Evolutionary conservation across 208 protist genomes (phyloP).

Genomic region (Wallacemonas sp.): DNA sequence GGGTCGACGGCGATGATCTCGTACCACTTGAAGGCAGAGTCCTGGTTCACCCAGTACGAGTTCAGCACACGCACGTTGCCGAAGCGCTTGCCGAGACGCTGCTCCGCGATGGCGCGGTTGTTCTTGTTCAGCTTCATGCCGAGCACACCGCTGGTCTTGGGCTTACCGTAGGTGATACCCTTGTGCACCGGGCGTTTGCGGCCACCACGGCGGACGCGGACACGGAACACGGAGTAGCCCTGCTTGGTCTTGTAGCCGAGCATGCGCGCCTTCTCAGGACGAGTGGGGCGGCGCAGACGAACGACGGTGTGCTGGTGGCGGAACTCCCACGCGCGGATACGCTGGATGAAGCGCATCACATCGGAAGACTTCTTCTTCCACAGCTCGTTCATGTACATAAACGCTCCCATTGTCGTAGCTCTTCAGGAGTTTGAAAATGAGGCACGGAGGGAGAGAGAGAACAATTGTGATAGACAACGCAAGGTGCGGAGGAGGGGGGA

Average conservation of each 20-base stretch:
- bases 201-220: slow-evolving; percentile 98
- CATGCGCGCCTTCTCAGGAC: slow-evolving; percentile 99
- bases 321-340: slow-evolving; percentile 99
- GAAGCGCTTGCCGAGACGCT: slow-evolving; percentile 95
- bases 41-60: slow-evolving; percentile 99
- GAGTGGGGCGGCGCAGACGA: slow-evolving; percentile 94
- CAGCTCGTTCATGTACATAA: slow-evolving; percentile 99
- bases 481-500: no score
- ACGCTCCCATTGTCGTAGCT: slow-evolving; percentile 95
- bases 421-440: background rate
- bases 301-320: slow-evolving; percentile 94
- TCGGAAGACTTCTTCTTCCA: slow-evolving; percentile 99
- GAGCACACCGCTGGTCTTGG: slow-evolving; percentile 97
- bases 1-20: slow-evolving; percentile 99
- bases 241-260: slow-evolving; percentile 99
- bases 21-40: slow-evolving; percentile 98
- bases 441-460: background rate
- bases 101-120: slow-evolving; percentile 96
- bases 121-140: slow-evolving; percentile 96
- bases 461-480: no score
- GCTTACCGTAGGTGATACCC: slow-evolving; percentile 99
- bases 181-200: slow-evolving; percentile 97
- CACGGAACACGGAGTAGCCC: slow-evolving; percentile 99
- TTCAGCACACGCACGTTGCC: slow-evolving; percentile 99
- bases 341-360: slow-evolving; percentile 98